phyloP scores from a whole-genome alignment of 2,329 filamentous ascomycete species.

The Ustilaginoidea virens region DNA sequence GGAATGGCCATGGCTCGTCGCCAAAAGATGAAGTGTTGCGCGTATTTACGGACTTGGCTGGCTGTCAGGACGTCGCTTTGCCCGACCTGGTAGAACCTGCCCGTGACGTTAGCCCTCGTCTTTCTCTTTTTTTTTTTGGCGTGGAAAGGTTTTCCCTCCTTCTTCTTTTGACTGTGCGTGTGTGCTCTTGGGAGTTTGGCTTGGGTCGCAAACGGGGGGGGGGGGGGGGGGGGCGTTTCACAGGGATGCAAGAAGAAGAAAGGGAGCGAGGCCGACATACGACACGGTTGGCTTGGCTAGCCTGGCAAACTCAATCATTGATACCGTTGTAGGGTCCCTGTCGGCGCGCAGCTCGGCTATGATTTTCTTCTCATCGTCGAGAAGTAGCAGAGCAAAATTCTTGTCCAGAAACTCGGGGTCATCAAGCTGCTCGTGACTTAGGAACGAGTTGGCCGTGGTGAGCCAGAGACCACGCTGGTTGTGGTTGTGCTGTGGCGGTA shows the following conservation, averaged over 20 bases:
- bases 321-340: slow-evolving; percentile 56
- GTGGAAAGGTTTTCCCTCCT: no score
- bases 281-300: slow-evolving; percentile 55
- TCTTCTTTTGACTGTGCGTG: no score
- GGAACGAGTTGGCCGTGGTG: slow-evolving; percentile 68
- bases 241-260: no score
- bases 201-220: no score
- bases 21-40: slow-evolving; percentile 92
- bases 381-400: slow-evolving; percentile 72
- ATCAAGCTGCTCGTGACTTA: slow-evolving; percentile 50
- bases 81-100: slow-evolving; percentile 51
- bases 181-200: no score
- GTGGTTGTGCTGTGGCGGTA: slow-evolving; percentile 52
- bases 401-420: slow-evolving; percentile 60
- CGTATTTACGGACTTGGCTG: slow-evolving; percentile 70
- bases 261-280: no score
- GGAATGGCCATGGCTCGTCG: slow-evolving; percentile 81
- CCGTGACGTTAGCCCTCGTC: background rate
- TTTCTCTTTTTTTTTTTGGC: background rate
- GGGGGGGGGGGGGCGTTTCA: no score
- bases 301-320: slow-evolving; percentile 69
- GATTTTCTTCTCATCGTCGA: slow-evolving; percentile 65
- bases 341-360: slow-evolving; percentile 63
- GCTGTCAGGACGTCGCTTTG: slow-evolving; percentile 59
- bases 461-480: slow-evolving; percentile 67